Conservation (phyloP, 257 asterid species). For the Datura wrightii region DNA sequence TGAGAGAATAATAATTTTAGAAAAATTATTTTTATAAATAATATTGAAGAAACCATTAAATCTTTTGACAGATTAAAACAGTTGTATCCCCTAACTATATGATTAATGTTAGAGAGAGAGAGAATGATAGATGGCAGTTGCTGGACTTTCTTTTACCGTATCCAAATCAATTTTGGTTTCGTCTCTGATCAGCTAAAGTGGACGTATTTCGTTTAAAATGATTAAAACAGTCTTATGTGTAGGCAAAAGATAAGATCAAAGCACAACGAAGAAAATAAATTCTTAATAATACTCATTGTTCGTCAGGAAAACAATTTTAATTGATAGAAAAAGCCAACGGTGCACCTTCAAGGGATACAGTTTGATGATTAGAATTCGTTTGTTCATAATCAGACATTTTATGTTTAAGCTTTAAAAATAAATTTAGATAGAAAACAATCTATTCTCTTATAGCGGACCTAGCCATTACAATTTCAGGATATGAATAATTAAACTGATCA, state of each 20-base stretch:
- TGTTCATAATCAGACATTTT: background rate
- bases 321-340: background rate
- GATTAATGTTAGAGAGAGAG: background rate
- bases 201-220: background rate
- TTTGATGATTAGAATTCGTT: accelerated
- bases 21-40: no score
- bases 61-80: background rate
- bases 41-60: no score
- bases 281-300: background rate
- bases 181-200: background rate
- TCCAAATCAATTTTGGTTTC: background rate
- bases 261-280: background rate
- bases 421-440: background rate
- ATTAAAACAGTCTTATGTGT: background rate
- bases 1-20: no score
- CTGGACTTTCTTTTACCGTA: background rate
- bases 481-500: background rate
- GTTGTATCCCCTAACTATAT: background rate
- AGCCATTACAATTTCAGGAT: background rate
- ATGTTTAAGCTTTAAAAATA: background rate
- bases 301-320: background rate
- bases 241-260: background rate
- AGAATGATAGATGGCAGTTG: background rate
- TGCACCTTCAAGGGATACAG: background rate
- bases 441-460: background rate